Base-by-base conservation (phyloP, 305 asterid genomes). In the Euphrasia arctica region DNA sequence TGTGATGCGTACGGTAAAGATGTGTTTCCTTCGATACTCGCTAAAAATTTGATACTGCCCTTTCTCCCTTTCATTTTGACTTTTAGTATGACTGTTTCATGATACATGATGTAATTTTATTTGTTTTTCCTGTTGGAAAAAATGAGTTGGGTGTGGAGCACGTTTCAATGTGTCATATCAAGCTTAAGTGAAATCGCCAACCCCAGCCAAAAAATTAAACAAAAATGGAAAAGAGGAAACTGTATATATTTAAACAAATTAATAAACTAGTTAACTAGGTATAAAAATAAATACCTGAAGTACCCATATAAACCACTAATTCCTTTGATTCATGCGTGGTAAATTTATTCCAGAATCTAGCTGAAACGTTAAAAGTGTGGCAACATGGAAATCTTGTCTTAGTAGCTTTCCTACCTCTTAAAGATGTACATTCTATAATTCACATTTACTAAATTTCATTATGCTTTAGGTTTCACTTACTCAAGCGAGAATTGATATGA, bases 401-500 rank as follows among this genome's bases (percentile, higher is more conserved):
- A 31, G 34, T 31, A 31, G 34, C 34, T 31, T 31, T 4, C 34
- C 34, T 31, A 31, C 34, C 34, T 31, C 34, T 31, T 31, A 31
- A 31, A 31, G 34, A 51, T 56, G 22, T 50, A 28, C 51, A 41
- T 64, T 32, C 31, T 6, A 39, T 63, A 61, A 41, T 57, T 54
- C 18, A 52, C 13, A 42, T 9, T 54, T 54, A 39, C 29, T 72
- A 70, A 57, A 51, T 12, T 63, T 68, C 68, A 54, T 64, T 70
- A 66, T 63, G 67, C 58, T 78, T 62, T 85, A 94, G 99, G 99
- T 94, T 71, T 88, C 98, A 47, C 97, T 94, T 72, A 91, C 99
- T 69, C 99, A 94, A 85, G 99, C 99, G 66, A 84, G 98, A 79
- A 94, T 94, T 66, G 98, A 94, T 78, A 94, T 94, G 99, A 91